Conservation (phyloP, 805 yeast genomes). For the Pichia exigua region DNA sequence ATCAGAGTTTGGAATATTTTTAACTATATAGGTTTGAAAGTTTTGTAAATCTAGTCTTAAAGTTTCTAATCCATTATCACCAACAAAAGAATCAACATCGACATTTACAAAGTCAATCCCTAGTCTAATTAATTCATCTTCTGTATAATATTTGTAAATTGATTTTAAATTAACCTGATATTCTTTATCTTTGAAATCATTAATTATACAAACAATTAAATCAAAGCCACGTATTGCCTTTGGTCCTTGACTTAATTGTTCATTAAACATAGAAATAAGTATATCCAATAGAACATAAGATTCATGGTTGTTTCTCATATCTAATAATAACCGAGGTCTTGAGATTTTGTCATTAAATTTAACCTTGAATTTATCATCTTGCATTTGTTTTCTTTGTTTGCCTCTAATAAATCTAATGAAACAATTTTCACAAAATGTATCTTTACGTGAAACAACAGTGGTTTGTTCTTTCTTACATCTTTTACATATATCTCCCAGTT, state of each 20-base stretch:
- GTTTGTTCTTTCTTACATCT: conserved; percentile 42
- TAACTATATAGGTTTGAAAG: conserved; percentile 14
- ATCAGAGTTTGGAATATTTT: not conserved
- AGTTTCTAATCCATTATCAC: conserved; percentile 24
- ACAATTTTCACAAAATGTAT: conserved; percentile 58
- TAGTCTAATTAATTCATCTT: conserved; percentile 16
- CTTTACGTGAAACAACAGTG: conserved; percentile 48
- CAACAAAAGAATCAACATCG: conserved; percentile 34
- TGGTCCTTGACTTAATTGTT: conserved; percentile 49
- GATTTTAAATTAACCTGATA: not conserved
- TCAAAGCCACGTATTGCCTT: conserved; percentile 64
- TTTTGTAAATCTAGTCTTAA: conserved; percentile 28
- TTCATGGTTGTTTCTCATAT: conserved; percentile 60
- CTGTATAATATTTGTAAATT: conserved; percentile 13
- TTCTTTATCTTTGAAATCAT: not conserved
- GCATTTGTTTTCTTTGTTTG: conserved; percentile 76
- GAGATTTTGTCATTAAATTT: conserved; percentile 42
- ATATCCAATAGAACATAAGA: conserved; percentile 67
- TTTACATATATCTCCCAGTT: conserved; percentile 29
- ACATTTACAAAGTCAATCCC: conserved; percentile 35
- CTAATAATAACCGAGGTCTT: conserved; percentile 42
- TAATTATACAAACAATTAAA: conserved; percentile 32
- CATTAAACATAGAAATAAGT: conserved; percentile 48
- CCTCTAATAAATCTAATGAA: conserved; percentile 66
- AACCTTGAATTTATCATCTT: conserved; percentile 63